Conservation (phyloP, 345 rosid species). For the Brassica incana region DNA sequence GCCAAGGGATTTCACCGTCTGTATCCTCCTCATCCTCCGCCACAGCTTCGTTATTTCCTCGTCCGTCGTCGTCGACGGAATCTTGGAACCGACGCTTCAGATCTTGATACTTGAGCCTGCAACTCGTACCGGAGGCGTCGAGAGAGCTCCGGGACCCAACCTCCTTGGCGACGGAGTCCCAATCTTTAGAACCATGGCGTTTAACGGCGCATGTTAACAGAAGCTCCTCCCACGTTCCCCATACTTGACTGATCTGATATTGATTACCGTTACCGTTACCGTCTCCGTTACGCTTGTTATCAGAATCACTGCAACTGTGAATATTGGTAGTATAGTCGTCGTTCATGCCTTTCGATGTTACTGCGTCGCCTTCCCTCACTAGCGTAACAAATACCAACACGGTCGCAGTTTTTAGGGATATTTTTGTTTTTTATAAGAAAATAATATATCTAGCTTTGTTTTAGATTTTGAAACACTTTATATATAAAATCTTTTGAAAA, state of each 20-base stretch:
- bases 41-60: not conserved
- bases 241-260: constrained; percentile 32
- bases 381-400: not conserved
- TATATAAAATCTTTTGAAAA: not conserved
- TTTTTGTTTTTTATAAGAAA: not conserved
- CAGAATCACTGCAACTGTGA: constrained; percentile 6
- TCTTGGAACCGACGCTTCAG: constrained; percentile 61
- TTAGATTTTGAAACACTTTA: constrained; percentile 11
- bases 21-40: constrained; percentile 3
- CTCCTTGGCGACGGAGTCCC: constrained; percentile 74
- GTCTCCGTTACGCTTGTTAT: constrained; percentile 21
- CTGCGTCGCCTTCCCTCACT: constrained; percentile 13
- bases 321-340: constrained; percentile 21
- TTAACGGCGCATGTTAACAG: constrained; percentile 75
- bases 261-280: not conserved
- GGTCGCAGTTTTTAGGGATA: constrained; percentile 33
- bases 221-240: constrained; percentile 84
- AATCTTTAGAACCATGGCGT: constrained; percentile 66
- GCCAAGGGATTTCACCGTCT: constrained; percentile 50
- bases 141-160: constrained; percentile 50
- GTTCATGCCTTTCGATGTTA: constrained; percentile 31
- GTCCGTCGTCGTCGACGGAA: constrained; percentile 19
- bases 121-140: constrained; percentile 48
- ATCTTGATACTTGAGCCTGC: constrained; percentile 63
- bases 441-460: constrained; percentile 6